Evolutionary conservation across 2,329 filamentous ascomycete genomes (phyloP), one percentile per base, ranked within the genome.

Genomic region (Colletotrichum paranaense): DNA sequence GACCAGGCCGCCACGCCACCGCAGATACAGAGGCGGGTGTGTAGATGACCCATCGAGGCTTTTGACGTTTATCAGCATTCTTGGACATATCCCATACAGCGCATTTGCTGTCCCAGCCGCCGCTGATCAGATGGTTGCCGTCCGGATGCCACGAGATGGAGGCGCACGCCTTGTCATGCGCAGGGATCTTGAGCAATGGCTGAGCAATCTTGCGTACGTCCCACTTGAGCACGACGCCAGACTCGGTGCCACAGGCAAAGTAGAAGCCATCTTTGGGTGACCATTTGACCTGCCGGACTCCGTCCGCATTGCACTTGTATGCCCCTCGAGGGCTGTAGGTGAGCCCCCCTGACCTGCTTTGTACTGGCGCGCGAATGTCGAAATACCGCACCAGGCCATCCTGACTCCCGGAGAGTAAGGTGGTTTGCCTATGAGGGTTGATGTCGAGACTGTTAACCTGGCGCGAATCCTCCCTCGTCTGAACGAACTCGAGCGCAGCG

Each of bases 91-190:
- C 90, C 92, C 92, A 93, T 6, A 93, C 88, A 76, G 91, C 86
- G 52, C 91, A 88, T 66, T 88, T 88, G 72, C 86, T 87, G 78
- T 93, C 92, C 75, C 88, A 84, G 7, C 91, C 91, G 5, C 88
- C 90, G 75, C 90, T 93, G 62, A 91, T 86, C 12, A 93, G 81
- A 76, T 93, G 90, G n/a, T 88, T 86, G 16, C 91, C 92, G 77
- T 93, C 91, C 0, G 90, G 89, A 76, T 93, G 92, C 92, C 92
- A 93, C 3, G 89, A 87, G 56, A 92, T 89, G 0, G 89, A 86
- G 2, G 88, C 85, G 77, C 89, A 90, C 0, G 88, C 84, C 74
- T 88, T 90, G 69, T 91, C 88, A 77, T 92, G 91, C 0, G 89
- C 91, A 35, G 89, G 88, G 76, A 92, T 89, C 75, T 88, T 87